Conservation (phyloP, 176 grass and related monocot genomes). For the Musa acuminata region DNA sequence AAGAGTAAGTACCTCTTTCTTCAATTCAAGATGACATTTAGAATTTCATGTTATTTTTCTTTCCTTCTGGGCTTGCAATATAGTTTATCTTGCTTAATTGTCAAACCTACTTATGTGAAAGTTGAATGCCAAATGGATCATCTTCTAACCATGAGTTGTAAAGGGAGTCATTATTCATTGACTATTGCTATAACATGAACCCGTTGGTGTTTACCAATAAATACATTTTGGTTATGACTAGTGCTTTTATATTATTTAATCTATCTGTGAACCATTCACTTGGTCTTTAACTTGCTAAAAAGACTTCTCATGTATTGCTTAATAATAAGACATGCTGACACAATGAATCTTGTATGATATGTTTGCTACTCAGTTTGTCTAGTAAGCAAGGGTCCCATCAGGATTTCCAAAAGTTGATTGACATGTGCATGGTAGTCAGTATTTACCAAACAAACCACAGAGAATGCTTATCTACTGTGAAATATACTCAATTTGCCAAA, state of each 20-base stretch:
- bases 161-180: no score
- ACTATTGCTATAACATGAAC: neutral
- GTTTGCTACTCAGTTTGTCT: neutral
- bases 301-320: neutral
- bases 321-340: neutral
- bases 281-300: neutral
- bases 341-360: neutral
- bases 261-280: neutral
- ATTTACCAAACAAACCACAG: neutral
- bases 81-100: neutral
- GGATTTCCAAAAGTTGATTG: neutral
- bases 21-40: neutral
- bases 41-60: neutral
- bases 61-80: neutral
- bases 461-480: slow-evolving; percentile 5
- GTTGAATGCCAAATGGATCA: no score
- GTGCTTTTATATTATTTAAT: neutral
- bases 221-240: neutral
- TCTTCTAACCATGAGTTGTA: no score
- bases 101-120: no score
- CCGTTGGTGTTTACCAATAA: neutral
- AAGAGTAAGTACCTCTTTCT: no score
- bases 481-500: slow-evolving; percentile 1
- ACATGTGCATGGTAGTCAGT: neutral
- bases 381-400: neutral